A percentile compares a stretch with the other conserved stretches of the same genome.
phyloP scores from a whole-genome alignment of 352 stramenopile genomes.

The Globisporangium echinulatum region DNA sequence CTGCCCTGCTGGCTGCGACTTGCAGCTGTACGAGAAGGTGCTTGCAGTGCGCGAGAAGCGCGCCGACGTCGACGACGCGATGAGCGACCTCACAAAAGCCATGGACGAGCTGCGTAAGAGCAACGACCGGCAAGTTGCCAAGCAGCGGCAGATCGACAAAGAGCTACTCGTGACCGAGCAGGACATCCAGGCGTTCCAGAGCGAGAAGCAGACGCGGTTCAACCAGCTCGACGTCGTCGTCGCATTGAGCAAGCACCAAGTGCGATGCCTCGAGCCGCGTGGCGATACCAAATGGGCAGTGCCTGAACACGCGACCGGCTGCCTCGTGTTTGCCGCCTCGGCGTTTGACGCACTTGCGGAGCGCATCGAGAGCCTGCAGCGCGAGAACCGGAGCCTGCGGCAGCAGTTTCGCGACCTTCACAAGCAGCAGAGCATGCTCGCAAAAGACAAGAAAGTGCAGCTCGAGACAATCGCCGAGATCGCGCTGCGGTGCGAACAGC shows the following conservation, averaged over 20 bases:
- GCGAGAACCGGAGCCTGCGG: conserved; percentile 80
- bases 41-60: conserved; percentile 89
- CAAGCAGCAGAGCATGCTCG: conserved; percentile 76
- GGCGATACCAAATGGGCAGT: conserved; percentile 25
- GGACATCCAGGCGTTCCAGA: conserved; percentile 90
- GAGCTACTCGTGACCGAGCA: conserved; percentile 81
- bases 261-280: conserved; percentile 46
- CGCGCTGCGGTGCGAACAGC: conserved; percentile 62
- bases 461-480: conserved; percentile 59
- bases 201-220: conserved; percentile 91
- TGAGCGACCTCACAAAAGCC: conserved; percentile 77
- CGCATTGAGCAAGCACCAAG: conserved; percentile 63
- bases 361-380: conserved; percentile 76
- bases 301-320: conserved; percentile 38
- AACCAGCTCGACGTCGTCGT: conserved; percentile 86
- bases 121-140: conserved; percentile 76
- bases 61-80: conserved; percentile 87
- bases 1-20: conserved; percentile 86
- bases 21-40: conserved; percentile 89
- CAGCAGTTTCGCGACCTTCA: conserved; percentile 87
- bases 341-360: conserved; percentile 54
- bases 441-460: conserved; percentile 74
- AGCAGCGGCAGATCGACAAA: conserved; percentile 90
- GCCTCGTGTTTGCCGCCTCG: conserved; percentile 69
- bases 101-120: conserved; percentile 87